A percentile compares a stretch with the other conserved stretches of the same genome.
Conservation (phyloP, 768 basidiomycete species). For the Mycena belliarum region DNA sequence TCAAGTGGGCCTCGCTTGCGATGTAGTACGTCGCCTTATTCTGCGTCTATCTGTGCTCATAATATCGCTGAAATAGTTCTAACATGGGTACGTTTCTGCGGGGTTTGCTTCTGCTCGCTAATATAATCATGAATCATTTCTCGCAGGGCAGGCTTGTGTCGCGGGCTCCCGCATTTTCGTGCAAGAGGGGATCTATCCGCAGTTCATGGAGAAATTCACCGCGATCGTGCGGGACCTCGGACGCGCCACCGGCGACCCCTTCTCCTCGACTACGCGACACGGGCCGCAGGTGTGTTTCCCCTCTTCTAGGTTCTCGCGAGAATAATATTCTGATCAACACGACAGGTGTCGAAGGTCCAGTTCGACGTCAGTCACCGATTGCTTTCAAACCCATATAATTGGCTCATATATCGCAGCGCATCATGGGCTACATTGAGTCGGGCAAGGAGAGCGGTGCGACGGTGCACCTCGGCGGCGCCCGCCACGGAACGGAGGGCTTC, state of each 20-base stretch:
- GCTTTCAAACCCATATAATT: background rate
- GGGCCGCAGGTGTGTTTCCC: constrained; percentile 48
- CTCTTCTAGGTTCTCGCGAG: too few relatives aligned
- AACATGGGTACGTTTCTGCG: constrained; percentile 14
- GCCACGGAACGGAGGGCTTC: constrained; percentile 57
- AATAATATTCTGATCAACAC: too few relatives aligned
- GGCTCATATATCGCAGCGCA: constrained; percentile 41
- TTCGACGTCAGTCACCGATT: constrained; percentile 55
- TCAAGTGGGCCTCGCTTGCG: constrained; percentile 64
- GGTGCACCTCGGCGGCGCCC: constrained; percentile 59
- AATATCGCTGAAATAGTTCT: too few relatives aligned
- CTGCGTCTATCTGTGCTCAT: too few relatives aligned
- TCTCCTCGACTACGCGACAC: constrained; percentile 57
- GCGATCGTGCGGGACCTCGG: constrained; percentile 54
- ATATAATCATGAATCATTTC: background rate
- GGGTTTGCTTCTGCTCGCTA: background rate
- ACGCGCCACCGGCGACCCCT: constrained; percentile 64
- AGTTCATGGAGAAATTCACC: constrained; percentile 66
- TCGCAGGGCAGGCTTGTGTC: constrained; percentile 73
- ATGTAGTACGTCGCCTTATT: constrained; percentile 52
- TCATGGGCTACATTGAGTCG: constrained; percentile 69
- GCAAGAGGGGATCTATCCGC: constrained; percentile 75
- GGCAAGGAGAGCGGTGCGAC: constrained; percentile 71
- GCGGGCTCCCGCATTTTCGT: constrained; percentile 87
- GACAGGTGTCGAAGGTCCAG: constrained; percentile 71